Conservation (phyloP, 257 asterid species). For the Solanum paucissectum region DNA sequence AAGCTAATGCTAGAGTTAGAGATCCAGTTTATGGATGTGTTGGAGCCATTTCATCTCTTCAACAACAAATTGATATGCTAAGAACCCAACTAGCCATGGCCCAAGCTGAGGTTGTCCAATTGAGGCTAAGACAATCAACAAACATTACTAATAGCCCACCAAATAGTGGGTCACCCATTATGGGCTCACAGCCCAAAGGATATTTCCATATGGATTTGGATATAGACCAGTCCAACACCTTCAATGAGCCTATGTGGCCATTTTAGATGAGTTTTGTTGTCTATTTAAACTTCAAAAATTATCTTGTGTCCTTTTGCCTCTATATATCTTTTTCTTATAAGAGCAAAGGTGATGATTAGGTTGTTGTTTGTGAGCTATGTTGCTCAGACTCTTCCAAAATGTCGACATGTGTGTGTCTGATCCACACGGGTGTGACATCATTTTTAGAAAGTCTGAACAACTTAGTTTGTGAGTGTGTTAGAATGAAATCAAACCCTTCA, state of each 20-base stretch:
- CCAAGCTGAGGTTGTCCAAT: conserved; percentile 2
- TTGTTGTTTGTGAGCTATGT: neutral
- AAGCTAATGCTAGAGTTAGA: conserved; percentile 2
- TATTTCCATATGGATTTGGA: neutral
- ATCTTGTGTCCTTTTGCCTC: neutral
- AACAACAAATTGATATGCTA: neutral
- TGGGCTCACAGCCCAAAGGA: neutral
- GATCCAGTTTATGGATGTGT: conserved; percentile 3
- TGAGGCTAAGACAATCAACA: neutral
- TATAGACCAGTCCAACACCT: neutral
- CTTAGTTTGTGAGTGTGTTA: neutral
- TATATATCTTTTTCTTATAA: neutral
- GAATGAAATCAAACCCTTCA: neutral
- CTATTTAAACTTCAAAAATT: neutral
- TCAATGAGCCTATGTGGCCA: neutral
- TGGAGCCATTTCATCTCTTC: conserved; percentile 1
- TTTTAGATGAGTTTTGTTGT: neutral
- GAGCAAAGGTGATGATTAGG: neutral
- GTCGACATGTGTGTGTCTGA: neutral
- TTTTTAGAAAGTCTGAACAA: neutral
- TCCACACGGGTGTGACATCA: neutral
- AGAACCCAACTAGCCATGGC: neutral
- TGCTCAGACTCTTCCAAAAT: neutral
- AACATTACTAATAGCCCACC: neutral
- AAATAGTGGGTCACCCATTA: neutral